Base-by-base conservation (phyloP, 2,329 filamentous ascomycete species). In the Colletotrichum orchidophilum region DNA sequence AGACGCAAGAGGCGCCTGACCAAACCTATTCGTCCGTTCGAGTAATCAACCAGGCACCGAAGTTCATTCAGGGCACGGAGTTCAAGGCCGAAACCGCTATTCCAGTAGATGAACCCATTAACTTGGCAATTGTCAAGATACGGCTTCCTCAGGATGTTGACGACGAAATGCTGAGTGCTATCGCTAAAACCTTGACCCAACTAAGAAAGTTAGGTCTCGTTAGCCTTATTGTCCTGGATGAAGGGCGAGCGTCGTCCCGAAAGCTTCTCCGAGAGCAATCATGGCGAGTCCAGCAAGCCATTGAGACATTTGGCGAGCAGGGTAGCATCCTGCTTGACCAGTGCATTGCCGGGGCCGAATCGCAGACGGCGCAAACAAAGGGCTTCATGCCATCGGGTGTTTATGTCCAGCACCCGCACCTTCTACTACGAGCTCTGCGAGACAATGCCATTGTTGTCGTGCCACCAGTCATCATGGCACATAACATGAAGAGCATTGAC, bases 111-210 rank as follows among this genome's bases (percentile, higher is more conserved):
- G 76, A 80, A 46, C 81, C 80, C 29, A 74, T 83, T 53, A 80
- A 97, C 80, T 86, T 97, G 69, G 95, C 96, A 18, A 84, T 99
- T 67, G 91, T 98, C 74, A 97, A 97, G 81, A 86, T 99, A 65
- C 90, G 93, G 63, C 88, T 89, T 53, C 92, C 94, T 0, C 92
- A 97, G 75, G 81, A 86, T 1, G 87, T 97, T 57, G 87, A 93
- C 75, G 88, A 95, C 70, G 82, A 84, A 2, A 93, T 90, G 0
- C 79, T 98, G 12, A 82, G 87, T 55, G 95, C 94, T 1, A 90
- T 98, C 69, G 94, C 92, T 5, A 91, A 92, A 78, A 98, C 96
- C 0, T 82, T 99, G 50, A 91, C 92, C 33, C 96, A 97, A 79
- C 89, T 99, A 60, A 90, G 91, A 49, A 91, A 92, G 63, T 87